Conservation (phyloP, 2,329 filamentous ascomycete species). For the Capronia epimyces region DNA sequence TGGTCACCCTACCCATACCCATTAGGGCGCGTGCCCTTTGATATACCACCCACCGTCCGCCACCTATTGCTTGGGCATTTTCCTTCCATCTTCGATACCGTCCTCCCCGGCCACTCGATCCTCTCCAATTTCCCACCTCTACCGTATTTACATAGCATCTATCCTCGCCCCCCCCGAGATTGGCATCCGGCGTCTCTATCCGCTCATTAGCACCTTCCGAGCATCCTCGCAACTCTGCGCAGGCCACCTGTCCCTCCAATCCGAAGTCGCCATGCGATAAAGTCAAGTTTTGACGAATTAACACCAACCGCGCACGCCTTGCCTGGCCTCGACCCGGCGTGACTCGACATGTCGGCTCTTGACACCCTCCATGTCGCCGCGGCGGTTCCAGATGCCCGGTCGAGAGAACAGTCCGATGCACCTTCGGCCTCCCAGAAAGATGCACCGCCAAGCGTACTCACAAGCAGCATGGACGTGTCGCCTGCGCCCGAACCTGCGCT, state of each 20-base stretch:
- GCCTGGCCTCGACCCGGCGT: slow-evolving; percentile 13
- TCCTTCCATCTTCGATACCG: not conserved
- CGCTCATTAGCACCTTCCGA: slow-evolving; percentile 4
- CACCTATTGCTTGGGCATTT: not conserved
- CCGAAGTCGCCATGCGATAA: slow-evolving; percentile 21
- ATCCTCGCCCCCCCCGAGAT: not conserved
- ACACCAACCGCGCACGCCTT: slow-evolving; percentile 8
- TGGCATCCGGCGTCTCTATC: slow-evolving; percentile 1
- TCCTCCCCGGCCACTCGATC: not conserved
- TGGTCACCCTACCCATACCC: slow-evolving; percentile 3
- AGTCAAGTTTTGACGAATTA: slow-evolving; percentile 5
- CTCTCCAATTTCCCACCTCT: not conserved
- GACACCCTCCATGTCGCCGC: slow-evolving; percentile 16
- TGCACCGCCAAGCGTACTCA: slow-evolving; percentile 21
- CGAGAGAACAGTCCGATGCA: slow-evolving; percentile 11
- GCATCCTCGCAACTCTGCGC: slow-evolving; percentile 8
- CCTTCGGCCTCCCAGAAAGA: slow-evolving; percentile 13
- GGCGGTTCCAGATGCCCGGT: slow-evolving; percentile 11
- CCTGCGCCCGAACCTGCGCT: slow-evolving; percentile 24
- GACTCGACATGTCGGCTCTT: slow-evolving; percentile 23
- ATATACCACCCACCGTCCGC: slow-evolving; percentile 5
- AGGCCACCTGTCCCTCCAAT: slow-evolving; percentile 6
- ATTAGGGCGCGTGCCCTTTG: slow-evolving; percentile 11
- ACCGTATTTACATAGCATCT: not conserved
- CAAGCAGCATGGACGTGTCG: slow-evolving; percentile 24